phyloP scores from a whole-genome alignment of 768 basidiomycete genomes.

The Tylopilus balloui region DNA sequence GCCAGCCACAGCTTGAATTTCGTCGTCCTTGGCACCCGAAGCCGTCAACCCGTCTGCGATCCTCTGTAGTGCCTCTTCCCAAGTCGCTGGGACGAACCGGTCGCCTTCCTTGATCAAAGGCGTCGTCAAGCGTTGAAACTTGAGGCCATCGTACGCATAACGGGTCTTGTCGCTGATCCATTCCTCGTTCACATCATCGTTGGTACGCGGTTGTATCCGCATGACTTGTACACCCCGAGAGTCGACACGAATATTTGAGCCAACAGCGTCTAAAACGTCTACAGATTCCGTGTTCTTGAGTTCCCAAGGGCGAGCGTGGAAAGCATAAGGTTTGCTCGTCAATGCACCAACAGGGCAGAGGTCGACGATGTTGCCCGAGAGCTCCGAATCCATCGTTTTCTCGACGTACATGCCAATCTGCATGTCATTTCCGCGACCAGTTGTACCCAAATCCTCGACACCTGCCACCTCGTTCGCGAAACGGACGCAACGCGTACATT shows the following conservation, averaged over 20 bases:
- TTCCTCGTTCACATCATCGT: conserved; percentile 98
- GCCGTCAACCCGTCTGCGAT: conserved; percentile 73
- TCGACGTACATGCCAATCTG: conserved; percentile 99
- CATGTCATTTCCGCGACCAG: conserved; percentile 95
- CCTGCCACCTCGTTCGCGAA: conserved; percentile 99
- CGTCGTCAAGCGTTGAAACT: conserved; percentile 90
- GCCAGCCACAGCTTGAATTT: conserved; percentile 94
- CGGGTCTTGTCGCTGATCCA: conserved; percentile 99
- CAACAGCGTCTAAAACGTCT: conserved; percentile 93
- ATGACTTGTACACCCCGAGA: conserved; percentile 95
- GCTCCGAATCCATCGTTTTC: conserved; percentile 95
- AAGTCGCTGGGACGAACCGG: conserved; percentile 83
- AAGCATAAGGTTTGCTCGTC: conserved; percentile 97
- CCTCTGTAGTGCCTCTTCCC: conserved; percentile 83
- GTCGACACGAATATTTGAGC: conserved; percentile 95
- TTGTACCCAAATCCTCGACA: conserved; percentile 94
- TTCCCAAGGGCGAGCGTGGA: conserved; percentile 97
- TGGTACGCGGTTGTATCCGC: conserved; percentile 93
- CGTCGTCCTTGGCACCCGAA: conserved; percentile 82
- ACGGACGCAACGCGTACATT: conserved; percentile 97
- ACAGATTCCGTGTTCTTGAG: conserved; percentile 96
- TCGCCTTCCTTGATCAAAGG: conserved; percentile 91
- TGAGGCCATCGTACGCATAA: conserved; percentile 92
- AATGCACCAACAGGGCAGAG: conserved; percentile 97
- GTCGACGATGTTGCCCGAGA: conserved; percentile 96